Evolutionary conservation across 2,329 filamentous ascomycete genomes (phyloP).

Genomic region (Dothiorella sarmentorum): DNA sequence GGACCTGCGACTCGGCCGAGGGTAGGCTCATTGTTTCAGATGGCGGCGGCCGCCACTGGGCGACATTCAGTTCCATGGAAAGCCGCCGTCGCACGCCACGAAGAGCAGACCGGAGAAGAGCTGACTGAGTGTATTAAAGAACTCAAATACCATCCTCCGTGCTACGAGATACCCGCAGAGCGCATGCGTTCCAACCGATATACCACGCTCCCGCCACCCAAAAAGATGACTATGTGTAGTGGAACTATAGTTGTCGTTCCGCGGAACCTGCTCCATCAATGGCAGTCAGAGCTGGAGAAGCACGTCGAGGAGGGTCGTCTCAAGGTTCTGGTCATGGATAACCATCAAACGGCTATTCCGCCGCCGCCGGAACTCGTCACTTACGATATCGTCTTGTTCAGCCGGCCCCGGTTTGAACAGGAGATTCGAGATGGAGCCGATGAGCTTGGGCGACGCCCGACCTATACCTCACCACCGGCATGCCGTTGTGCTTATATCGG

Average conservation of each 20-base stretch:
- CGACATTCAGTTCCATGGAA: slow-evolving; percentile 69
- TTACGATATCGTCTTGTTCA: slow-evolving; percentile 77
- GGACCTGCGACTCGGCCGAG: slow-evolving; percentile 41
- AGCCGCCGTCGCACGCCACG: slow-evolving; percentile 55
- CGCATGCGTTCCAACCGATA: slow-evolving; percentile 42
- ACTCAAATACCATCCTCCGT: slow-evolving; percentile 33
- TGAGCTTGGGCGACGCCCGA: slow-evolving; percentile 38
- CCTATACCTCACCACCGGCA: background rate
- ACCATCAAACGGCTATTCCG: slow-evolving; percentile 54
- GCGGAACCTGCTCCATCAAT: slow-evolving; percentile 78
- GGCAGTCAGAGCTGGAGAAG: slow-evolving; percentile 74
- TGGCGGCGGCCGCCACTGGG: slow-evolving; percentile 69
- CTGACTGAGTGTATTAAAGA: slow-evolving; percentile 25
- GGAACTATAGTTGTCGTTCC: slow-evolving; percentile 78
- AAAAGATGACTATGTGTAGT: slow-evolving; percentile 60
- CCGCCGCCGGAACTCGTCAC: slow-evolving; percentile 54
- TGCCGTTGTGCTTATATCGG: slow-evolving; percentile 46
- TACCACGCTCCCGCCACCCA: slow-evolving; percentile 38
- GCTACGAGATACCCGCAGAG: slow-evolving; percentile 42
- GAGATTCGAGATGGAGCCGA: slow-evolving; percentile 56
- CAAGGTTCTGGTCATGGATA: slow-evolving; percentile 61
- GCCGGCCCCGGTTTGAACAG: slow-evolving; percentile 67
- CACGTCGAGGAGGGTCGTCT: slow-evolving; percentile 63
- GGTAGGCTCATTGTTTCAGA: slow-evolving; percentile 66
- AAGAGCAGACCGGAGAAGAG: slow-evolving; percentile 48